Percentiles rank a stretch among this genome's conserved stretches.
Evolutionary conservation across 305 asterid genomes (phyloP).

Genomic region (Ajuga reptans): DNA sequence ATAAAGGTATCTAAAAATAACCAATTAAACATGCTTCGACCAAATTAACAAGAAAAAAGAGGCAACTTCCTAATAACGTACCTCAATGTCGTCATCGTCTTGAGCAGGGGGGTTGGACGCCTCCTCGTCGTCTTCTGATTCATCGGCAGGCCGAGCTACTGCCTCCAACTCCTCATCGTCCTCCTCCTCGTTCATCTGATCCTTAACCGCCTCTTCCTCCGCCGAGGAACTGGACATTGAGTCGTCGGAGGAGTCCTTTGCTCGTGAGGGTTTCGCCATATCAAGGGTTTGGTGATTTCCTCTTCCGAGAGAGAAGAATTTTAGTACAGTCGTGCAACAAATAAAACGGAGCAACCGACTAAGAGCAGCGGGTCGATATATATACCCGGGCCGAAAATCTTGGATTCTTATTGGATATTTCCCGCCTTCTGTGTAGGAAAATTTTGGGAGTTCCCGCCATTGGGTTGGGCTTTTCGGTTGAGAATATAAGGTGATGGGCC

Average conservation of each 20-base stretch:
- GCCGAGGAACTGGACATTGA: conserved; percentile 42
- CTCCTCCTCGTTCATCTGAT: conserved; percentile 54
- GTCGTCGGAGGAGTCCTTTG: conserved; percentile 45
- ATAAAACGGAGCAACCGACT: conserved; percentile 8
- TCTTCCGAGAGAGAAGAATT: conserved; percentile 7
- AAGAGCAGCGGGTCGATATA: conserved; percentile 13
- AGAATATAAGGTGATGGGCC: not conserved
- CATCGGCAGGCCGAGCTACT: conserved; percentile 75
- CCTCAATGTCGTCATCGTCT: conserved; percentile 68
- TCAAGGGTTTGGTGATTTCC: conserved; percentile 28
- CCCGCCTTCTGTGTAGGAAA: conserved; percentile 25
- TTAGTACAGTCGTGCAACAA: not conserved
- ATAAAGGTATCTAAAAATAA: not conserved
- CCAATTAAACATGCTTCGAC: not conserved
- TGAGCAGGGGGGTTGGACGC: conserved; percentile 29
- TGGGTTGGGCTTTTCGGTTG: conserved; percentile 16
- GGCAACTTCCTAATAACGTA: not conserved
- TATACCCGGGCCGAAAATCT: conserved; percentile 26
- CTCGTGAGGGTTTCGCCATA: conserved; percentile 73
- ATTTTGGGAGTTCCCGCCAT: conserved; percentile 24
- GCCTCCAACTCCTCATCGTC: conserved; percentile 93
- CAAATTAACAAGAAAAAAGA: not conserved
- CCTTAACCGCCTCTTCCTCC: conserved; percentile 48
- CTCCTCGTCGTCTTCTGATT: conserved; percentile 56
- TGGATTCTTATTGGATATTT: conserved; percentile 21